phyloP scores from a whole-genome alignment of 2,329 filamentous ascomycete species.

The Mariannaea elegans region DNA sequence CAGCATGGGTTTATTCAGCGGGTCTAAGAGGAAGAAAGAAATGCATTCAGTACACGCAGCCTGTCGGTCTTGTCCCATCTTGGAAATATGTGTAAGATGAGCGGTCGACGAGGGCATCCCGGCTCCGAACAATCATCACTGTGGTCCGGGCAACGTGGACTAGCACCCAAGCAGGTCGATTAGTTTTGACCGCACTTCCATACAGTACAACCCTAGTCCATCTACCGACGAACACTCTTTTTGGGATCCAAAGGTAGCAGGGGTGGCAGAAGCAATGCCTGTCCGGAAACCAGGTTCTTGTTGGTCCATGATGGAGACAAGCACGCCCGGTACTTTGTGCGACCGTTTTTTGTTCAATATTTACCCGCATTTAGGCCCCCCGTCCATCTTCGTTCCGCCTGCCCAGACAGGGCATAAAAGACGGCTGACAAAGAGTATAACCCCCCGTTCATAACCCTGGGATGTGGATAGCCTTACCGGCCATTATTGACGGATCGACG shows the following conservation, averaged over 20 bases:
- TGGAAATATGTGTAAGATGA: background rate
- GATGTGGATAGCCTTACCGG: background rate
- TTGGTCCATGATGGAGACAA: conserved; percentile 9
- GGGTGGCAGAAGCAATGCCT: conserved; percentile 1
- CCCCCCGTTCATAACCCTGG: no score
- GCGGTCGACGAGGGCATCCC: background rate
- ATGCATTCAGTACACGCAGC: background rate
- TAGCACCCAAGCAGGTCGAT: background rate
- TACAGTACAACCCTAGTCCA: conserved; percentile 3
- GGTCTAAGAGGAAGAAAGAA: background rate
- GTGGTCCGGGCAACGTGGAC: conserved; percentile 11
- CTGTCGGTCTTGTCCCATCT: background rate
- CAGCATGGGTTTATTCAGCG: conserved; percentile 26
- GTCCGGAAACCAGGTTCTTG: background rate
- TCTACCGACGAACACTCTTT: conserved; percentile 13
- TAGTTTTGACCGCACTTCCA: conserved; percentile 21
- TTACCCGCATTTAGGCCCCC: background rate
- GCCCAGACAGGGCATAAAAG: no score
- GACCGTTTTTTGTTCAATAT: conserved; percentile 7
- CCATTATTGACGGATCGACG: background rate
- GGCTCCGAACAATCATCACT: conserved; percentile 1
- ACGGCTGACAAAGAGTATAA: no score
- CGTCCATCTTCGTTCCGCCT: conserved; percentile 8
- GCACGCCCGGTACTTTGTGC: conserved; percentile 1
- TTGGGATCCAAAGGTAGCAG: background rate